Percentiles rank a stretch among this genome's conserved stretches.
Evolutionary conservation across 2,329 filamentous ascomycete genomes (phyloP).

Genomic region (Alternaria solani): DNA sequence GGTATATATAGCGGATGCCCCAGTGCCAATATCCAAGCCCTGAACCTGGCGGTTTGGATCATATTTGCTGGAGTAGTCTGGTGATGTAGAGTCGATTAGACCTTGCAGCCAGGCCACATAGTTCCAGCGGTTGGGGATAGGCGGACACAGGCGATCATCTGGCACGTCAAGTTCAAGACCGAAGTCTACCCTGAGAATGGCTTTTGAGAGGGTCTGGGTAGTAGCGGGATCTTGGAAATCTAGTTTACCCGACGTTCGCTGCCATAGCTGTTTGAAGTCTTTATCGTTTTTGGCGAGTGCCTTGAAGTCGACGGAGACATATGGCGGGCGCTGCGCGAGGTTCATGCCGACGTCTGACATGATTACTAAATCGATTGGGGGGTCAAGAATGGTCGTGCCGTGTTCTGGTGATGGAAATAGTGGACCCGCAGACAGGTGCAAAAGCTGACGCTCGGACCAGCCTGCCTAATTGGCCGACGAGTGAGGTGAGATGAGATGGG

Average conservation of each 20-base stretch:
- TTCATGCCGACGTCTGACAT: slow-evolving; percentile 22
- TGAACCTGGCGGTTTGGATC: slow-evolving; percentile 61
- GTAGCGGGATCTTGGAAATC: slow-evolving; percentile 82
- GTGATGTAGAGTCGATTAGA: slow-evolving; percentile 74
- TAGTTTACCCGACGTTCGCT: slow-evolving; percentile 64
- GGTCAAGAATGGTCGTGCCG: neutral
- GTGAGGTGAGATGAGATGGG: slow-evolving; percentile 1
- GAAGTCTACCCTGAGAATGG: slow-evolving; percentile 79
- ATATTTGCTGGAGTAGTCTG: slow-evolving; percentile 57
- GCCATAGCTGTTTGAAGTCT: slow-evolving; percentile 64
- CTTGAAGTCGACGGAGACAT: slow-evolving; percentile 68
- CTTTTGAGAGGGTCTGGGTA: slow-evolving; percentile 79
- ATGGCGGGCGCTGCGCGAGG: slow-evolving; percentile 48
- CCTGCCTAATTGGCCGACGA: slow-evolving; percentile 30
- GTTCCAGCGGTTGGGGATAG: slow-evolving; percentile 77
- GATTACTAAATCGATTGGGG: neutral
- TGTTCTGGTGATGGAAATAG: slow-evolving; percentile 3
- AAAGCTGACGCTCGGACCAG: slow-evolving; percentile 25
- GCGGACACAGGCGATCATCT: slow-evolving; percentile 82
- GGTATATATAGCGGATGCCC: slow-evolving; percentile 90
- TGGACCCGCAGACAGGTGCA: neutral
- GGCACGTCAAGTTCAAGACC: slow-evolving; percentile 74
- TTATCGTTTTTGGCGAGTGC: slow-evolving; percentile 66
- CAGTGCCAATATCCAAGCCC: slow-evolving; percentile 88
- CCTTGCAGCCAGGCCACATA: slow-evolving; percentile 90